phyloP scores from a whole-genome alignment of 2,329 filamentous ascomycete species.

The Colletotrichum sp. region DNA sequence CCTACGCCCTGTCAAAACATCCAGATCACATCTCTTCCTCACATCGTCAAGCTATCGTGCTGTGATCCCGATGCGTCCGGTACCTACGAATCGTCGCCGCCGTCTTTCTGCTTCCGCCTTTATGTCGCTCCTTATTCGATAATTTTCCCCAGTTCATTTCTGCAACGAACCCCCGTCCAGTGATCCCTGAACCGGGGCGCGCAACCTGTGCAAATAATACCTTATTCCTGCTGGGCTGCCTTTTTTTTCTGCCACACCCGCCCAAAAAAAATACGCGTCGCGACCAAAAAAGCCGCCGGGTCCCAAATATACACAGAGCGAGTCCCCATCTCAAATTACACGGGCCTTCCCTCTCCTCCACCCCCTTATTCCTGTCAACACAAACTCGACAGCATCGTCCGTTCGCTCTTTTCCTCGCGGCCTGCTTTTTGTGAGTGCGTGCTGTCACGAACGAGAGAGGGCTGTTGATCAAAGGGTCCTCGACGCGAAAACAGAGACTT shows the following conservation, averaged over 20 bases:
- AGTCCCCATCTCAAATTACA: slow-evolving; percentile 17
- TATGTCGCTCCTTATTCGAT: slow-evolving; percentile 24
- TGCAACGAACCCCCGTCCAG: slow-evolving; percentile 9
- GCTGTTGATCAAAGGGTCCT: slow-evolving; percentile 20
- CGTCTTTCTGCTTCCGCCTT: background rate
- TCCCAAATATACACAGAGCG: slow-evolving; percentile 9
- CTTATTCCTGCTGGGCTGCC: slow-evolving; percentile 13
- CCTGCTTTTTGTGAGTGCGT: slow-evolving; percentile 2
- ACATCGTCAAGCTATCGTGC: background rate
- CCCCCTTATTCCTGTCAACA: slow-evolving; percentile 21
- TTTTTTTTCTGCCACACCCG: background rate
- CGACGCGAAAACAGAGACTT: slow-evolving; percentile 48
- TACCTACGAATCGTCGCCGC: background rate
- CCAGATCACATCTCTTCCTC: background rate
- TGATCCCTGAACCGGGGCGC: slow-evolving; percentile 10
- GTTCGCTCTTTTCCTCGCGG: slow-evolving; percentile 5
- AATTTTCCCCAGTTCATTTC: slow-evolving; percentile 12
- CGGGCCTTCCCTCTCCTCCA: slow-evolving; percentile 15
- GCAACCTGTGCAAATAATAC: slow-evolving; percentile 14
- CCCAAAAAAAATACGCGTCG: slow-evolving; percentile 12
- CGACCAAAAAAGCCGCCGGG: slow-evolving; percentile 10
- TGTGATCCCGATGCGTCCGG: slow-evolving; percentile 21
- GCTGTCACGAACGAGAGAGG: slow-evolving; percentile 10
- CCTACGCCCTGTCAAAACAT: background rate
- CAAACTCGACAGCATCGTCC: slow-evolving; percentile 14